Conservation (phyloP, 164 flowering plant genomes). For the Litsea cubeba region DNA sequence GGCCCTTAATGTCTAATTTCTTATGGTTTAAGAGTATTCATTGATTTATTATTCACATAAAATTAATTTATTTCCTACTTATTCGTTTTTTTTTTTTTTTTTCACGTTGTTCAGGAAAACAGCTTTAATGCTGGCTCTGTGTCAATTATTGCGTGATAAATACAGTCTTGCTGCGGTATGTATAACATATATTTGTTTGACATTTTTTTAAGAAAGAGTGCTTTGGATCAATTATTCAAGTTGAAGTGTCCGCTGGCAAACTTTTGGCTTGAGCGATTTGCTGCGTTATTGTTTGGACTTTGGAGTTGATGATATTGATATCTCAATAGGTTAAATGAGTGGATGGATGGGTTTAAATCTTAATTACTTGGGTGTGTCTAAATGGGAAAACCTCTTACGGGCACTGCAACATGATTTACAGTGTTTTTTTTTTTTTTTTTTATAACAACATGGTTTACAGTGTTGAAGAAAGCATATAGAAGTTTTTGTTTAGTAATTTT, state of each 20-base stretch:
- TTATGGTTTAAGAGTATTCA: neutral
- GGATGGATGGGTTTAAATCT: too few relatives aligned
- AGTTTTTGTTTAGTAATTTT: too few relatives aligned
- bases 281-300: neutral
- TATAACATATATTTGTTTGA: neutral
- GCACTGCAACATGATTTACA: too few relatives aligned
- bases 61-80: neutral
- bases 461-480: too few relatives aligned
- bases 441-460: too few relatives aligned
- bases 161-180: slow-evolving; percentile 99
- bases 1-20: neutral
- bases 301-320: too few relatives aligned
- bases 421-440: too few relatives aligned
- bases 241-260: neutral
- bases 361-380: too few relatives aligned
- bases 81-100: neutral
- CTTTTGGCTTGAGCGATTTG: neutral
- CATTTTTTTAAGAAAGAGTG: neutral
- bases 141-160: slow-evolving; percentile 67
- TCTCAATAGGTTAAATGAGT: too few relatives aligned
- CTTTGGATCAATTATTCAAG: neutral
- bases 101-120: slow-evolving; percentile 63
- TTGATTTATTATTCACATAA: neutral
- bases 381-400: too few relatives aligned
- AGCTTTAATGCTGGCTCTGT: slow-evolving; percentile 88